Base-by-base conservation (phyloP, 169 alveolate genomes). In the Cryptosporidium sp. region DNA sequence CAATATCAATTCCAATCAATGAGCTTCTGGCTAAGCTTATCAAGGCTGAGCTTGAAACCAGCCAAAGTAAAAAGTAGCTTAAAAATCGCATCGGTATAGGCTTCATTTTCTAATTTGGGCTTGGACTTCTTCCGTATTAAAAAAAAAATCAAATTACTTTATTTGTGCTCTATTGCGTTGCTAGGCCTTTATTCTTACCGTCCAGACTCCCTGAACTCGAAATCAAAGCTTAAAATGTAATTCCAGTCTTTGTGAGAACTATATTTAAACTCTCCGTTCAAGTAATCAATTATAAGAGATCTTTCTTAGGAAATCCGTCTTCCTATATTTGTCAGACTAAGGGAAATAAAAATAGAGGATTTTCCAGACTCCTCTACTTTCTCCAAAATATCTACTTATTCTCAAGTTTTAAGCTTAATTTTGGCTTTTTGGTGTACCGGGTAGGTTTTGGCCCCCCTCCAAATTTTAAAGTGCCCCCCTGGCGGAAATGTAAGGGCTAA, bases 1-100 rank as follows among this genome's bases (percentile, higher is more conserved):
- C 95, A 21, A 92, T 75, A 59, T 94, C 96, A 41, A 94, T 85
- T 37, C 96, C 96, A 37, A 94, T 84, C 50, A 94, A 41, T 41
- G 89, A 62, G 50, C 89, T 37, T n/a, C 39, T 26, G 21, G 65
- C 59, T 12, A 51, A 35, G 18, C 26, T 59, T 14, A 51, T 18
- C 7, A 71, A 48, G 9, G 12, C 7, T 26, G 65, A n/a, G 23
- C 39, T n/a, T 58, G 43, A 9, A 0, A 29, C 67, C 37, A 55
- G 4, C 37, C 37, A 55, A 10, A 55, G 35, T 23, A 55, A 55
- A 55, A 55, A 55, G 21, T 9, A 55, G 10, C 37, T 26, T 9
- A 55, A 55, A 55, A 55, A 5, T 26, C 12, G 14, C 10, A 55
- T 16, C 14, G 55, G 14, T 14, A 14, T 14, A 48, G 23, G 23